These are phyloP conservation scores for Leccinum subgranulosum DNA, from an alignment of 768 basidiomycete genomes.

Conservation along the genomic window DNA sequence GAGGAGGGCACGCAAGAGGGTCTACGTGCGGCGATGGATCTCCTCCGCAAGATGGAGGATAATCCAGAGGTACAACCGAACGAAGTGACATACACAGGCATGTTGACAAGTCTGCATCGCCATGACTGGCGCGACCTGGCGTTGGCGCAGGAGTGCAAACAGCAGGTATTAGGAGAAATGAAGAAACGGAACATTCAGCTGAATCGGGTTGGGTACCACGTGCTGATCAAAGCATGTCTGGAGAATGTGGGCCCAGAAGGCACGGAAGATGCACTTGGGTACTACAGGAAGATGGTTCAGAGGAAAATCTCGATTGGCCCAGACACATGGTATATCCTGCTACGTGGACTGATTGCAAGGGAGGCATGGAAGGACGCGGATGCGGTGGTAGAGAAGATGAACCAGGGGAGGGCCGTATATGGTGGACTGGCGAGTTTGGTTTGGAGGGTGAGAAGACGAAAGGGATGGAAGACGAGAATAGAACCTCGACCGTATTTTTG, in stretches of 20 bases:
- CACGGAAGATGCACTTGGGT: constrained; percentile 50
- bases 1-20: constrained; percentile 50
- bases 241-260: constrained; percentile 49
- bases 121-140: constrained; percentile 46
- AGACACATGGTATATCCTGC: constrained; percentile 76
- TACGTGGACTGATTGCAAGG: constrained; percentile 59
- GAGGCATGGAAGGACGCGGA: constrained; percentile 60
- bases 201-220: constrained; percentile 70
- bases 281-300: constrained; percentile 60
- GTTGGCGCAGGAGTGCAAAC: constrained; percentile 44
- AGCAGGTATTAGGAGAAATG: constrained; percentile 58
- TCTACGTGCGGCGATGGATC: constrained; percentile 60
- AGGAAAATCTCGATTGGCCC: constrained; percentile 45
- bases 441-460: constrained; percentile 42
- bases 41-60: constrained; percentile 75
- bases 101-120: constrained; percentile 71
- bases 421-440: constrained; percentile 49
- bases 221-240: constrained; percentile 68
- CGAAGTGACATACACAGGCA: constrained; percentile 78
- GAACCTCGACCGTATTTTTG: constrained; percentile 30
- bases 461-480: constrained; percentile 28
- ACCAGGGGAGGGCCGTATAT: constrained; percentile 42
- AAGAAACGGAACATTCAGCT: constrained; percentile 48
- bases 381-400: constrained; percentile 62
- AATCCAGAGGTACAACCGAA: constrained; percentile 53